Evolutionary conservation across 805 yeast genomes (phyloP).

Genomic region (Suhomyces pyralidae): DNA sequence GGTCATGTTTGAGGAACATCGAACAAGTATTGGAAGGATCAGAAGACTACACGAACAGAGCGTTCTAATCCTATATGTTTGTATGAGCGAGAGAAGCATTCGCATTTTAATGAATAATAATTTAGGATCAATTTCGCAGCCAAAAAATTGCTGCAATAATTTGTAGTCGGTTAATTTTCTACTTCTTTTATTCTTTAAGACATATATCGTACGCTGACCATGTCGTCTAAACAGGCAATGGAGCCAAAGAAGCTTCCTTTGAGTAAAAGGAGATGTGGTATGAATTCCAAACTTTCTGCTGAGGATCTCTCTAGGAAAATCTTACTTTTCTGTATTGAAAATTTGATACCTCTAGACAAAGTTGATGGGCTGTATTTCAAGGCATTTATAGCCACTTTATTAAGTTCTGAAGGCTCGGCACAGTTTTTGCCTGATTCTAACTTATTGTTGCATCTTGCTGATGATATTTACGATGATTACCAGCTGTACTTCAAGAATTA

Average conservation of each 20-base stretch:
- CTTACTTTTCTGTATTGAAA: constrained; percentile 17
- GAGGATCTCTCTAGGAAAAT: constrained; percentile 6
- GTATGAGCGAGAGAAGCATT: neutral
- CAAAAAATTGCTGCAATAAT: neutral
- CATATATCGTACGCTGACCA: neutral
- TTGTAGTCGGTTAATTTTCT: neutral
- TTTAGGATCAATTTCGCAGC: neutral
- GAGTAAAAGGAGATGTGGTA: neutral
- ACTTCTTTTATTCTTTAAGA: neutral
- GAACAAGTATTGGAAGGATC: constrained; percentile 11
- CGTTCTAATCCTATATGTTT: neutral
- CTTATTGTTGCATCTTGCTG: constrained; percentile 14
- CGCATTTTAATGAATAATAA: neutral
- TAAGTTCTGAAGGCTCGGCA: neutral
- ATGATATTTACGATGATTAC: constrained; percentile 18
- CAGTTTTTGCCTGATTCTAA: constrained; percentile 14
- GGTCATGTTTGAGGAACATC: constrained; percentile 15
- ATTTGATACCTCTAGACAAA: constrained; percentile 19
- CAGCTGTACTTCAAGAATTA: constrained; percentile 17
- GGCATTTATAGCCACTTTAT: constrained; percentile 10
- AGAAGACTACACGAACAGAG: neutral
- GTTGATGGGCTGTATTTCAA: constrained; percentile 13
- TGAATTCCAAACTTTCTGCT: constrained; percentile 1
- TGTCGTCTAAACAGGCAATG: neutral
- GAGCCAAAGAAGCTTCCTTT: neutral